Percentiles rank a stretch among this genome's conserved stretches.
Conservation (phyloP, 768 basidiomycete species). For the Lactarius akahatsu region DNA sequence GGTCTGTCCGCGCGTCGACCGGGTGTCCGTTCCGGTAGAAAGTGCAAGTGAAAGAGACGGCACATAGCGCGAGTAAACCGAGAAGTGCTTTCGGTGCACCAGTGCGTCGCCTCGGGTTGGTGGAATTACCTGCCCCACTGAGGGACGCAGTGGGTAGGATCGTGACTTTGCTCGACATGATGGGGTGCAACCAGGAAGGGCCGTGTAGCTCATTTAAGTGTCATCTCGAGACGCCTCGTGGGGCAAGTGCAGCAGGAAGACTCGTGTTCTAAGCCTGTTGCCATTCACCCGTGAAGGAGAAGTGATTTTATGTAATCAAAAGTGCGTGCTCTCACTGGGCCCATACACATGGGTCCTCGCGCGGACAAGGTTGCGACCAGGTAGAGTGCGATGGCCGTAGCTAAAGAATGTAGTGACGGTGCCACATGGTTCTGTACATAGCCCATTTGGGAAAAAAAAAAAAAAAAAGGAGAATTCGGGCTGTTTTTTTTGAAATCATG, state of each 20-base stretch:
- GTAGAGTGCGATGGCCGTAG: no score
- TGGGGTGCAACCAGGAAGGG: slow-evolving; percentile 1
- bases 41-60: slow-evolving; percentile 14
- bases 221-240: slow-evolving; percentile 21
- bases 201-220: slow-evolving; percentile 8
- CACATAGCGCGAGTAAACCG: slow-evolving; percentile 8
- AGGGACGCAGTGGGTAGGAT: slow-evolving; percentile 6
- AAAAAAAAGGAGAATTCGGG: no score
- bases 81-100: neutral
- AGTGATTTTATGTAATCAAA: slow-evolving; percentile 3
- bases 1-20: neutral
- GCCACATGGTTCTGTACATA: no score
- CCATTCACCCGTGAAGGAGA: neutral
- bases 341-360: neutral
- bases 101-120: slow-evolving; percentile 3
- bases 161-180: slow-evolving; percentile 19
- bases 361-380: neutral
- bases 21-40: slow-evolving; percentile 16
- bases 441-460: no score
- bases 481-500: neutral
- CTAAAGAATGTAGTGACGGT: no score
- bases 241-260: slow-evolving; percentile 14
- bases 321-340: neutral
- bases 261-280: slow-evolving; percentile 6
- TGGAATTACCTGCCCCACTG: neutral